These are phyloP conservation scores for Arabis alpina DNA, from an alignment of 345 rosid species.

Conservation along the genomic window DNA sequence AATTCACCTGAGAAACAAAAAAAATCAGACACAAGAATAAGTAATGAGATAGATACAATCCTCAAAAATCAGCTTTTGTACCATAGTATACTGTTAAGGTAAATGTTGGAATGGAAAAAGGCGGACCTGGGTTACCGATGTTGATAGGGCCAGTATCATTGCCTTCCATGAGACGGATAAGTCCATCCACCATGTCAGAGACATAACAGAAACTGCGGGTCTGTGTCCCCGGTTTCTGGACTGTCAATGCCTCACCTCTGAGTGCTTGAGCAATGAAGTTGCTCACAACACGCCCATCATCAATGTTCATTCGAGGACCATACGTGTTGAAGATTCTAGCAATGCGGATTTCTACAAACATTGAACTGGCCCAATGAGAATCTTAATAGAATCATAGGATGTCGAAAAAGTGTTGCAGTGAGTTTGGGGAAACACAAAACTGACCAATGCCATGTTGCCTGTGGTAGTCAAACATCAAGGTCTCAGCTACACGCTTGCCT, in stretches of 20 bases:
- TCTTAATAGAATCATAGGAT: neutral
- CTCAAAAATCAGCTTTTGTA: neutral
- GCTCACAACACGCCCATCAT: constrained; percentile 98
- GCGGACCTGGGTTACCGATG: constrained; percentile 90
- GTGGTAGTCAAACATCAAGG: constrained; percentile 96
- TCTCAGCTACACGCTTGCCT: constrained; percentile 98
- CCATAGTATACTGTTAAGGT: neutral
- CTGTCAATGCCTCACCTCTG: constrained; percentile 84
- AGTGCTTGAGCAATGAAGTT: constrained; percentile 98
- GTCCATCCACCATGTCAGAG: constrained; percentile 99
- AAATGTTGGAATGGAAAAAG: neutral
- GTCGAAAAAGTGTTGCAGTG: neutral
- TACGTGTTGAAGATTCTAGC: constrained; percentile 98
- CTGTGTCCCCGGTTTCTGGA: constrained; percentile 93
- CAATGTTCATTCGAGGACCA: constrained; percentile 97
- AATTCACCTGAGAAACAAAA: constrained; percentile 66
- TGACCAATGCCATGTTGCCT: constrained; percentile 95
- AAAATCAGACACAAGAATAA: too few species aligned
- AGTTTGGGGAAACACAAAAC: neutral
- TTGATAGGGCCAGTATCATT: constrained; percentile 93
- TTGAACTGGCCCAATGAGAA: constrained; percentile 13
- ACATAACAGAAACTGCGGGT: constrained; percentile 98
- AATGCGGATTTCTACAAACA: constrained; percentile 73
- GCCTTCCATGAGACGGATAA: constrained; percentile 93
- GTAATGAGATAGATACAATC: too few species aligned